phyloP scores from a whole-genome alignment of 306 rosid genomes.

The Sechiopsis laciniata region DNA sequence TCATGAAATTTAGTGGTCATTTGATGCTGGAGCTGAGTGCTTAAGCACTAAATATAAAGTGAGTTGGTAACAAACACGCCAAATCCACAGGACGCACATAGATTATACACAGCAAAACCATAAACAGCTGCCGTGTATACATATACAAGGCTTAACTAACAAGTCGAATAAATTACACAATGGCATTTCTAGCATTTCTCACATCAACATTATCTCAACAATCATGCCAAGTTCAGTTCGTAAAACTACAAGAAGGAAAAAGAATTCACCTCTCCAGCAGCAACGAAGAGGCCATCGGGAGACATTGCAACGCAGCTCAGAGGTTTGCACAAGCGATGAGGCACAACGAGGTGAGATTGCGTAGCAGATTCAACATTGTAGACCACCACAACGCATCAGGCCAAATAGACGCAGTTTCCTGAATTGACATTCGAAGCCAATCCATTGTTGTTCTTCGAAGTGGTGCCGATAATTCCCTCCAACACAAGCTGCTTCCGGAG shows the following conservation, averaged over 20 bases:
- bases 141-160: not conserved
- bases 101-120: not conserved
- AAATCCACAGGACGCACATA: not conserved
- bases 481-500: conserved; percentile 42
- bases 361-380: conserved; percentile 44
- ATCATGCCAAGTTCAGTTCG: not conserved
- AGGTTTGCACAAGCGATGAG: conserved; percentile 55
- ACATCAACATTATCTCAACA: not conserved
- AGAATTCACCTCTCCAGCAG: conserved; percentile 63
- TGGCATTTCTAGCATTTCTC: too few relatives aligned
- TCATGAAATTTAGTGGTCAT: conserved; percentile 3
- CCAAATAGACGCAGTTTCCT: conserved; percentile 50
- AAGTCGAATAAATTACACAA: not conserved
- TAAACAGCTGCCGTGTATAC: not conserved
- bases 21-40: not conserved
- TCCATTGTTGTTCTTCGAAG: conserved; percentile 52
- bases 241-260: not conserved
- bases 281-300: conserved; percentile 51
- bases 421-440: conserved; percentile 45
- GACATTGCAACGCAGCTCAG: conserved; percentile 65
- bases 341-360: conserved; percentile 58
- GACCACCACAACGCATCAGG: conserved; percentile 67
- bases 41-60: not conserved
- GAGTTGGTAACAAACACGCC: not conserved
- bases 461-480: conserved; percentile 70